Evolutionary conservation across 2,329 filamentous ascomycete genomes (phyloP), one percentile per base, ranked within the genome.

Genomic region (Diaporthe sp.): DNA sequence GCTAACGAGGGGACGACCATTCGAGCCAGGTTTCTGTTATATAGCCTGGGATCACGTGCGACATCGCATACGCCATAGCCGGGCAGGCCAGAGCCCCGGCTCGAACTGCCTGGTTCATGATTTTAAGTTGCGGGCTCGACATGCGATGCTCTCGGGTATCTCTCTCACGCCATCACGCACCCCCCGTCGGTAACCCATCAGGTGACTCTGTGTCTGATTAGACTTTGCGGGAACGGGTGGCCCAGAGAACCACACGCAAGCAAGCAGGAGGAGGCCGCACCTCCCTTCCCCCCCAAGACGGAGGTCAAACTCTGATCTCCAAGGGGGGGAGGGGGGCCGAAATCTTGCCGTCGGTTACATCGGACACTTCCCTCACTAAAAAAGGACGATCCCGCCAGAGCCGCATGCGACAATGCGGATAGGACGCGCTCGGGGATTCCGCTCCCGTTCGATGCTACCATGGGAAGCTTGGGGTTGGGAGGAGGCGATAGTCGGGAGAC

Each of bases 71-170:
- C 25, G 22, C 25, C 25, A 65, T 20, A 17, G 44, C 20, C 34
- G 28, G 15, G 20, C 9, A 13, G n/a, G n/a, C 34, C 13, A 25
- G 3, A 2, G 28, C 5, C 8, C 47, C 65, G 65, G 65, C 47
- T 68, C 47, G 65, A 53, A 53, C 65, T 68, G 47, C 65, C 65
- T 28, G 47, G 5, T 39, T 42, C 20, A 39, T 25, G 34, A 31
- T 70, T 70, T 70, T 25, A n/a, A 55, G 49, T 70, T 70, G 65
- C 65, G 65, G 47, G 49, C 65, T 53, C n/a, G 65, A 70, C 34
- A 55, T 70, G 65, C 49, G 65, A 55, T 55, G 49, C 65, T 70
- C 49, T 70, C 65, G 49, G 65, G 49, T 70, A 39, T 47, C 65
- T 25, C 65, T 25, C 34, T 70, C 65, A 22, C 49, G 15, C 65